These are phyloP conservation scores for Beauveria pseudobassiana DNA, from an alignment of 2,329 filamentous ascomycete species.

Conservation along the genomic window DNA sequence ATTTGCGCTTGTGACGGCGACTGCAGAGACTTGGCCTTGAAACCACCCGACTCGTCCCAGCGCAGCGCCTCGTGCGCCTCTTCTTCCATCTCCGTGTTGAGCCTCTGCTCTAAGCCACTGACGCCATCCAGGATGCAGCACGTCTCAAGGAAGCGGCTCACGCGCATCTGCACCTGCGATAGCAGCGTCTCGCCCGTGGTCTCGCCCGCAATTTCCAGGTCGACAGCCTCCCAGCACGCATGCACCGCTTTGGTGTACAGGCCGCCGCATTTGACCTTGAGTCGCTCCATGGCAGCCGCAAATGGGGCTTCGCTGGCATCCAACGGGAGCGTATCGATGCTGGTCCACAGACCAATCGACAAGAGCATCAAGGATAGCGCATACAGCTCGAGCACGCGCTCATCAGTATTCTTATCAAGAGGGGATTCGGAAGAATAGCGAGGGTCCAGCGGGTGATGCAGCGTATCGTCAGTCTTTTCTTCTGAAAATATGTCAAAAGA, in stretches of 20 bases:
- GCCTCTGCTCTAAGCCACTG: constrained; percentile 46
- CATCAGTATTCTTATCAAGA: constrained; percentile 42
- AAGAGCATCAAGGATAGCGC: constrained; percentile 65
- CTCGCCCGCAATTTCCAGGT: constrained; percentile 47
- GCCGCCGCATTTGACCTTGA: constrained; percentile 63
- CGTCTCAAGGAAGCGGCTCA: constrained; percentile 52
- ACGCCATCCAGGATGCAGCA: constrained; percentile 54
- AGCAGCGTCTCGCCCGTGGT: constrained; percentile 43
- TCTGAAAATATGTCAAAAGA: constrained; percentile 64
- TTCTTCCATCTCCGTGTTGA: constrained; percentile 39
- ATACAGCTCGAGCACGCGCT: constrained; percentile 60
- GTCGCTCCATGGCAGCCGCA: constrained; percentile 53
- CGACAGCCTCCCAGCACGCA: constrained; percentile 63
- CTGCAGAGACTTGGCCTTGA: neutral
- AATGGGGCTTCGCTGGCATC: constrained; percentile 41
- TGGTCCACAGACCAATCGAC: constrained; percentile 70
- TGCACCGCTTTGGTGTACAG: constrained; percentile 70
- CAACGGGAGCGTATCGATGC: constrained; percentile 47
- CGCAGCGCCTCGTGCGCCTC: neutral
- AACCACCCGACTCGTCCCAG: neutral
- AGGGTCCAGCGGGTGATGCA: constrained; percentile 59
- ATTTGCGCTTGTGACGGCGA: neutral
- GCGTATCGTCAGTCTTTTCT: constrained; percentile 21
- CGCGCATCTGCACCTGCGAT: constrained; percentile 45
- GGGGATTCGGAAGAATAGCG: constrained; percentile 41